Conservation (phyloP, 306 rosid genomes). For the Cajanus cajan region DNA sequence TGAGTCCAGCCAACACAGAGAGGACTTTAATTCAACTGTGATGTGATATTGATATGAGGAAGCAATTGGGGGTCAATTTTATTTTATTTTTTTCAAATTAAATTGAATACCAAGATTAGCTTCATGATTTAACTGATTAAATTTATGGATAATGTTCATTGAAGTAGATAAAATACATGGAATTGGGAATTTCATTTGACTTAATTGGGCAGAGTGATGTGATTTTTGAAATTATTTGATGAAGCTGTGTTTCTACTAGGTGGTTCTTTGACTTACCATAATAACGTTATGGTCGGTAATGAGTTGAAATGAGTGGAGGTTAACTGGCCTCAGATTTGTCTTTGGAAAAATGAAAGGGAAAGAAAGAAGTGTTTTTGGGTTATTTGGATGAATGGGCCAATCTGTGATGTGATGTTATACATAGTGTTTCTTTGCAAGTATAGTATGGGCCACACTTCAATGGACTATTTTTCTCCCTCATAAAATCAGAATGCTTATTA, state of each 20-base stretch:
- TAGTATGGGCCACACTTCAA: constrained; percentile 4
- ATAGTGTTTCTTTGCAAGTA: no score
- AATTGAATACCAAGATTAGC: background rate
- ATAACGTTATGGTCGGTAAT: background rate
- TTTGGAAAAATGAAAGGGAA: background rate
- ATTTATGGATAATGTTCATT: background rate
- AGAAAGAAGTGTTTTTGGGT: background rate
- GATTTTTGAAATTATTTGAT: background rate
- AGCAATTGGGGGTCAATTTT: background rate
- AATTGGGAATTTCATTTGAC: background rate
- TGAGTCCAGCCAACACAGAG: background rate
- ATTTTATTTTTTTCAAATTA: background rate
- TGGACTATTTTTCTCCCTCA: background rate
- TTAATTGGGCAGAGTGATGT: background rate
- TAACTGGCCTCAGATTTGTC: background rate
- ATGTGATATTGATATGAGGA: background rate
- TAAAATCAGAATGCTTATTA: background rate
- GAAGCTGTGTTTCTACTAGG: background rate
- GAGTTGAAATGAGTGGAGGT: background rate
- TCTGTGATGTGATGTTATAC: background rate
- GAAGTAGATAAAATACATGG: background rate
- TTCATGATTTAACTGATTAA: background rate
- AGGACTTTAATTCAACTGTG: background rate
- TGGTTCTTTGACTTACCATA: background rate
- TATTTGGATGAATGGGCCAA: background rate